These are phyloP conservation scores for Cladosporium colombiae DNA, from an alignment of 2,329 filamentous ascomycete species.

Conservation along the genomic window DNA sequence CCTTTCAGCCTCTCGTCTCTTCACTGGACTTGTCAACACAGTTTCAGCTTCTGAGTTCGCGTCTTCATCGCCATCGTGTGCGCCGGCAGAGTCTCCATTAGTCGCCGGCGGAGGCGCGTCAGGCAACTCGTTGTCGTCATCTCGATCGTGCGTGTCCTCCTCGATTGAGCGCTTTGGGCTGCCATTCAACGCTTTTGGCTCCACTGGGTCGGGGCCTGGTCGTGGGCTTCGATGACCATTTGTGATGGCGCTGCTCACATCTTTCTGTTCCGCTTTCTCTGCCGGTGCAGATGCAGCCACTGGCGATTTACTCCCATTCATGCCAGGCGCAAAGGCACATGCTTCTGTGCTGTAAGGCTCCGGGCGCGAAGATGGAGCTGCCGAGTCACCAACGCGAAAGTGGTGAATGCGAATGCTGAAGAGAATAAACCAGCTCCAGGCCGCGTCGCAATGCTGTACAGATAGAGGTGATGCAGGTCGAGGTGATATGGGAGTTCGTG, in stretches of 20 bases:
- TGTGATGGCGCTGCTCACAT: background rate
- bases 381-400: background rate
- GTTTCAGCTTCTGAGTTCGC: conserved; percentile 54
- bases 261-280: conserved; percentile 4
- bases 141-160: background rate
- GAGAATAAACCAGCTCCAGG: conserved; percentile 14
- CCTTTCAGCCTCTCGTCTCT: conserved; percentile 41
- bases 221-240: conserved; percentile 15
- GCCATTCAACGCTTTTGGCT: conserved; percentile 17
- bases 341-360: conserved; percentile 17
- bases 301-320: conserved; percentile 36
- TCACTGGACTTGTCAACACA: conserved; percentile 47
- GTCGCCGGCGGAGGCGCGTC: conserved; percentile 16
- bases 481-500: background rate
- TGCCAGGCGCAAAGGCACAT: conserved; percentile 25
- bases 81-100: conserved; percentile 15
- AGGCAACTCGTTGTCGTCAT: conserved; percentile 19
- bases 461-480: conserved; percentile 11
- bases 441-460: conserved; percentile 19
- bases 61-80: conserved; percentile 32
- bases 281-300: conserved; percentile 23
- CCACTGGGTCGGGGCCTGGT: conserved; percentile 14
- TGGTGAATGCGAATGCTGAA: background rate
- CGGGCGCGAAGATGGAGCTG: conserved; percentile 15
- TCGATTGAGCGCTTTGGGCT: conserved; percentile 24